phyloP scores from a whole-genome alignment of 192 early-diverging fungal genomes.

The Thoreauomyces humboldtii region DNA sequence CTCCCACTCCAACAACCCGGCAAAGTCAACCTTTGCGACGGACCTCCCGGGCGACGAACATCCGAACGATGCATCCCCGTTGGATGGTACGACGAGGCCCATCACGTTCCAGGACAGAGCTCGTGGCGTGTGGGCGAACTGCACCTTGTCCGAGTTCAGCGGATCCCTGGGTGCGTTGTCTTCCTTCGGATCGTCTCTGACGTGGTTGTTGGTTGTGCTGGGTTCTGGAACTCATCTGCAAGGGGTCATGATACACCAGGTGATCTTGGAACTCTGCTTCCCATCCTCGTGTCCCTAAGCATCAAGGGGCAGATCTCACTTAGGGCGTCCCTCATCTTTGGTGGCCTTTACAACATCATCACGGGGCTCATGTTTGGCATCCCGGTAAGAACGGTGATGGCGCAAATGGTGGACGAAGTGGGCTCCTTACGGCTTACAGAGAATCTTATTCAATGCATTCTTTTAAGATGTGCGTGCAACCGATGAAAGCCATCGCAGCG shows the following conservation, averaged over 20 bases:
- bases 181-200: neutral
- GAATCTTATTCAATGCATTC: too few species aligned
- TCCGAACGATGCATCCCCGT: too few species aligned
- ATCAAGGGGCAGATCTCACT: constrained; percentile 71
- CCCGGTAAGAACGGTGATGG: neutral
- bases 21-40: too few species aligned
- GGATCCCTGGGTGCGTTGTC: constrained; percentile 19
- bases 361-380: constrained; percentile 48
- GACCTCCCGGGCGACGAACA: too few species aligned
- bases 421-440: neutral
- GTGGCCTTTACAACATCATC: constrained; percentile 84
- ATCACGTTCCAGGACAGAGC: too few species aligned
- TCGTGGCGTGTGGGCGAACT: neutral
- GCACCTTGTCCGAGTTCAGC: constrained; percentile 19
- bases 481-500: constrained; percentile 87
- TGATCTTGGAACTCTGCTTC: constrained; percentile 80
- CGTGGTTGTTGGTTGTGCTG: neutral
- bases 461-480: constrained; percentile 89
- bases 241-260: constrained; percentile 27
- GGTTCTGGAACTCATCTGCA: neutral
- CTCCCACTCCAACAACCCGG: too few species aligned
- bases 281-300: constrained; percentile 81
- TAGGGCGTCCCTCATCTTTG: constrained; percentile 78
- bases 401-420: neutral
- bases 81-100: too few species aligned